phyloP scores from a whole-genome alignment of 441 rosid species.

The Pelargonium australe region DNA sequence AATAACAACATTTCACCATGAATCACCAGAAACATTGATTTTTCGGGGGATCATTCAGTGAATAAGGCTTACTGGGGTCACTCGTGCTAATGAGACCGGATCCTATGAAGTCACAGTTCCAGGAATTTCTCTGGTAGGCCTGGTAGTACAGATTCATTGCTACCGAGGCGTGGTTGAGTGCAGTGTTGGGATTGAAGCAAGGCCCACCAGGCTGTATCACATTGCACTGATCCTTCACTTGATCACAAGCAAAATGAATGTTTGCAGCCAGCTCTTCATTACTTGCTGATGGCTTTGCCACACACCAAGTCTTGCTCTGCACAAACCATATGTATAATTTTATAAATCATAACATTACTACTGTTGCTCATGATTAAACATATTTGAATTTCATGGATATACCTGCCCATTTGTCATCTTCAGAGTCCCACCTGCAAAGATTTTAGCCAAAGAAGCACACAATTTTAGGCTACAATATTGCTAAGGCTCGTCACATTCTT shows the following conservation, averaged over 20 bases:
- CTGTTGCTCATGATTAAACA: no score
- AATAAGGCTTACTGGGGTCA: slow-evolving; percentile 27
- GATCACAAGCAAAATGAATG: slow-evolving; percentile 28
- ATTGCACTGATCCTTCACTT: slow-evolving; percentile 19
- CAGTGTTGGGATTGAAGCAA: slow-evolving; percentile 29
- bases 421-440: slow-evolving; percentile 17
- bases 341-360: no score
- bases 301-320: slow-evolving; percentile 31
- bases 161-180: slow-evolving; percentile 33
- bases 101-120: slow-evolving; percentile 28
- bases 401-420: slow-evolving; percentile 24
- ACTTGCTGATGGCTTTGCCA: slow-evolving; percentile 38
- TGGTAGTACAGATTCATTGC: slow-evolving; percentile 40
- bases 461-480: no score
- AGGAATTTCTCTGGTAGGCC: slow-evolving; percentile 17
- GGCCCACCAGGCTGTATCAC: slow-evolving; percentile 24
- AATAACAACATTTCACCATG: not conserved
- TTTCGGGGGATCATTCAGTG: not conserved
- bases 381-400: not conserved
- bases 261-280: slow-evolving; percentile 25
- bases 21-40: no score
- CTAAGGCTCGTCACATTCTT: no score
- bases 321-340: not conserved
- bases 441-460: no score
- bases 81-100: slow-evolving; percentile 26